phyloP scores from a whole-genome alignment of 176 grass and related monocot species.

The Oryza longistaminata region DNA sequence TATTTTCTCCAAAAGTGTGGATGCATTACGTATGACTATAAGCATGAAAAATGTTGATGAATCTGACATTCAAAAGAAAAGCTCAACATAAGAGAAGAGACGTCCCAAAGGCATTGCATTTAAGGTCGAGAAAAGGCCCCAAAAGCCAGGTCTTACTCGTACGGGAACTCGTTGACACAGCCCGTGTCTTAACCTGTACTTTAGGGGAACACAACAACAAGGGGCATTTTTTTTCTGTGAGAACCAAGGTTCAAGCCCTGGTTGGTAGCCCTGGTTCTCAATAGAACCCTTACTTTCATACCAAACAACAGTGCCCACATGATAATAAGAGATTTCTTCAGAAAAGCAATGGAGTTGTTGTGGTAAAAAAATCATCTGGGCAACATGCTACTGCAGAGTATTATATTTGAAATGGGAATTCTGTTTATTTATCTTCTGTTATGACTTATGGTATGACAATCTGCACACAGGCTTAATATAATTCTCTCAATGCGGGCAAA shows the following conservation, averaged over 20 bases:
- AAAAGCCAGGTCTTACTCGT: no score
- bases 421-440: not conserved
- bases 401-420: conserved; percentile 9
- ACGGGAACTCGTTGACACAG: no score
- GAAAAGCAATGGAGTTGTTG: not conserved
- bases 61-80: no score
- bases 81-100: no score
- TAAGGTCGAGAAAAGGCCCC: no score
- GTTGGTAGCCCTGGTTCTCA: no score
- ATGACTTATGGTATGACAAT: not conserved
- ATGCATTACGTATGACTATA: not conserved
- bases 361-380: not conserved
- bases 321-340: conserved; percentile 6
- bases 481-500: not conserved
- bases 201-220: no score
- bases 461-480: conserved; percentile 11
- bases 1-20: conserved; percentile 18
- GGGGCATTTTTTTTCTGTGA: no score
- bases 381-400: not conserved
- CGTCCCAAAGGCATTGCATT: no score
- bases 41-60: not conserved
- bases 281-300: conserved; percentile 9
- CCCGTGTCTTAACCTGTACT: no score
- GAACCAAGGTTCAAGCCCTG: no score
- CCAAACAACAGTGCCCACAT: not conserved